Conservation (phyloP, 257 asterid species). For the Agastache rugosa region DNA sequence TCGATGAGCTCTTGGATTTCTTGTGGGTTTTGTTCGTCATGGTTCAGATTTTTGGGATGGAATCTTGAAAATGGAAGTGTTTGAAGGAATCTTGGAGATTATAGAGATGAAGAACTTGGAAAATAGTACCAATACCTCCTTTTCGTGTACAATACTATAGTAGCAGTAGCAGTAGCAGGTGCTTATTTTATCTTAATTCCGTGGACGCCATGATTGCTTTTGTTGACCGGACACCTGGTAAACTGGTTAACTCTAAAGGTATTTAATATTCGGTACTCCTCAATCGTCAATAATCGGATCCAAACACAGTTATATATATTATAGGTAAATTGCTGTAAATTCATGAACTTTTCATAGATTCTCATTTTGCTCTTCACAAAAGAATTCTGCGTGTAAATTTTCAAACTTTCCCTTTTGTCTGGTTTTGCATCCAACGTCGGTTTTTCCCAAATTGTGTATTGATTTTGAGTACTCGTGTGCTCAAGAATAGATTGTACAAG, state of each 20-base stretch:
- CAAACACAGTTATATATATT: too few species aligned
- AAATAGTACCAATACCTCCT: neutral
- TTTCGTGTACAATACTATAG: neutral
- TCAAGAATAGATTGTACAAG: too few species aligned
- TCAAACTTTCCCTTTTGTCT: too few species aligned
- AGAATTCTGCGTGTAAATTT: too few species aligned
- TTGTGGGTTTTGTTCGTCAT: slow-evolving; percentile 38
- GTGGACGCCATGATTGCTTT: neutral
- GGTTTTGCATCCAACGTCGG: too few species aligned
- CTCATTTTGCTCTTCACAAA: too few species aligned
- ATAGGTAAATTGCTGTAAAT: too few species aligned
- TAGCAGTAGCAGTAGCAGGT: neutral
- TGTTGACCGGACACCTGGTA: neutral
- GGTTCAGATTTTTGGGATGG: slow-evolving; percentile 1
- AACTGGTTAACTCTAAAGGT: neutral
- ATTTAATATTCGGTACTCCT: too few species aligned
- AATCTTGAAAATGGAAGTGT: slow-evolving; percentile 9
- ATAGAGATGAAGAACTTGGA: neutral
- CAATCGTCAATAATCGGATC: too few species aligned
- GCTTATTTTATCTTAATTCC: neutral
- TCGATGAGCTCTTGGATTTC: slow-evolving; percentile 24
- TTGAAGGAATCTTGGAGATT: neutral
- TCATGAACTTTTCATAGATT: too few species aligned
- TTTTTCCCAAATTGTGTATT: too few species aligned
- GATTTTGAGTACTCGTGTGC: too few species aligned